Percentiles rank a stretch among this genome's conserved stretches.
phyloP scores from a whole-genome alignment of 441 rosid genomes.

The Daphne laureola region DNA sequence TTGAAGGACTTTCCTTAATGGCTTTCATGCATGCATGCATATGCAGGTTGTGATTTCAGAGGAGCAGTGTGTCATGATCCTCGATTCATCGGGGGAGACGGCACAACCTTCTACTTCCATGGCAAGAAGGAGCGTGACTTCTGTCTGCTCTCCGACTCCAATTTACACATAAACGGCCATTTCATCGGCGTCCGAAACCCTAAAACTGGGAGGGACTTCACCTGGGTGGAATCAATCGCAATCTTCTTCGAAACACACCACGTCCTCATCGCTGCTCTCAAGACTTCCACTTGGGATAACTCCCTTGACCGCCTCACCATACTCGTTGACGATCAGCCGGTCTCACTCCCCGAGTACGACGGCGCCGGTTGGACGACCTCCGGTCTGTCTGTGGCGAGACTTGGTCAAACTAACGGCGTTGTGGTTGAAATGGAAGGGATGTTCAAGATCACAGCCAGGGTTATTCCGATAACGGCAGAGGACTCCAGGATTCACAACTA shows the following conservation, averaged over 20 bases:
- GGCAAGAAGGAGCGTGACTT: conserved; percentile 53
- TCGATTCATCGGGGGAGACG: conserved; percentile 59
- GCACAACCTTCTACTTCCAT: conserved; percentile 61
- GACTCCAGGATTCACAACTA: conserved; percentile 61
- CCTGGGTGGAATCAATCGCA: conserved; percentile 56
- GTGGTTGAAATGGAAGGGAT: conserved; percentile 32
- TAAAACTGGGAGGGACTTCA: conserved; percentile 53
- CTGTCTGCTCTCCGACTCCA: conserved; percentile 50
- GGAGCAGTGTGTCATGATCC: conserved; percentile 63
- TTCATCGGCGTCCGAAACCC: conserved; percentile 45
- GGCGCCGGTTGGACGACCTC: conserved; percentile 42
- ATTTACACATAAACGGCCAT: conserved; percentile 57
- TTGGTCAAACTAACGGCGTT: conserved; percentile 28
- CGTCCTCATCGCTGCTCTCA: conserved; percentile 41
- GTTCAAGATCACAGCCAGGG: conserved; percentile 43
- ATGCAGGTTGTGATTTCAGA: conserved; percentile 37
- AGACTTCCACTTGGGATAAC: conserved; percentile 57
- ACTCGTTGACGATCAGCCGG: conserved; percentile 33
- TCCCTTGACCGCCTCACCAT: conserved; percentile 34
- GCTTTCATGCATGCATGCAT: too few species aligned
- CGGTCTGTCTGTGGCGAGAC: conserved; percentile 29
- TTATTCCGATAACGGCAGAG: conserved; percentile 47
- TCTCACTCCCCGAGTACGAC: conserved; percentile 25
- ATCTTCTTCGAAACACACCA: conserved; percentile 40
- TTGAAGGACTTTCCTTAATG: too few species aligned